A percentile compares a stretch with the other conserved stretches of the same genome.
These are phyloP conservation scores for Teunomyces cretensis DNA, from an alignment of 805 yeast genomes.

Conservation along the genomic window DNA sequence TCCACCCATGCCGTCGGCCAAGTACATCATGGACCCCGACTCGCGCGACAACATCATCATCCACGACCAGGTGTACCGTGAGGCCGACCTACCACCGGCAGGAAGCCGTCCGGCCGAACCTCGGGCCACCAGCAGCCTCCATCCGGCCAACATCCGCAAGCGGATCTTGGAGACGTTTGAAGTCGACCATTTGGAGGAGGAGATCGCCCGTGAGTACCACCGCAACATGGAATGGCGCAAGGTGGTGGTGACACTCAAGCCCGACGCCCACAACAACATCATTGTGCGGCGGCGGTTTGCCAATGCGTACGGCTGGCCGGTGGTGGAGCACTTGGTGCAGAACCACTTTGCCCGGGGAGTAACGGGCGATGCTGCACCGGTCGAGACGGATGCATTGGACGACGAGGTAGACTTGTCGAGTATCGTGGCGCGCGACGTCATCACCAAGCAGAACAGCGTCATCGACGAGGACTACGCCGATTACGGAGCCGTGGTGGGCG, in stretches of 20 bases:
- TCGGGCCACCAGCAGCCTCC: not conserved
- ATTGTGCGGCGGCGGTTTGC: constrained; percentile 85
- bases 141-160: constrained; percentile 14
- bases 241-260: constrained; percentile 78
- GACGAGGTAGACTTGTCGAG: constrained; percentile 26
- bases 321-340: constrained; percentile 74
- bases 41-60: constrained; percentile 65
- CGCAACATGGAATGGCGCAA: constrained; percentile 84
- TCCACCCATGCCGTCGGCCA: constrained; percentile 76
- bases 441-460: constrained; percentile 33
- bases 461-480: constrained; percentile 25
- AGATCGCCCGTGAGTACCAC: constrained; percentile 88
- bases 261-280: constrained; percentile 95
- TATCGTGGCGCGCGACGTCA: constrained; percentile 35
- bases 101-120: too few relatives aligned
- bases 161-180: constrained; percentile 27
- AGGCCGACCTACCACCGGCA: constrained; percentile 68
- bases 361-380: constrained; percentile 8
- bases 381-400: constrained; percentile 23
- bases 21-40: constrained; percentile 66
- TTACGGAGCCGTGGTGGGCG: constrained; percentile 15
- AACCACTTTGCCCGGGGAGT: constrained; percentile 51
- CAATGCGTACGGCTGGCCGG: constrained; percentile 95
- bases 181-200: constrained; percentile 61
- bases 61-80: constrained; percentile 77